Percentiles rank a stretch among this genome's conserved stretches.
These are phyloP conservation scores for Typha latifolia DNA, from an alignment of 176 grass and related monocot species.

Conservation along the genomic window DNA sequence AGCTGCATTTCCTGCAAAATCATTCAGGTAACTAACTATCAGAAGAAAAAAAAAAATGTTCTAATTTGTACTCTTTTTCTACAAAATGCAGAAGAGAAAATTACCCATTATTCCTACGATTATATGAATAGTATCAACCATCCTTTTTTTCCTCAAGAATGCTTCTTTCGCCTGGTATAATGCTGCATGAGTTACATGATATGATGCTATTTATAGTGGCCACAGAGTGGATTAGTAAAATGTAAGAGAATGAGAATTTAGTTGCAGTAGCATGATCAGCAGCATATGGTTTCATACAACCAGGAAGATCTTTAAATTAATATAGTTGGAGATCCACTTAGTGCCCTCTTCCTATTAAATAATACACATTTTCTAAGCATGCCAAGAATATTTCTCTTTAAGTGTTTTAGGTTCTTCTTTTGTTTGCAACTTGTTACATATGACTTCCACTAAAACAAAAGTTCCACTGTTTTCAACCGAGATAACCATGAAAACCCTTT, in stretches of 20 bases:
- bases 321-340: not conserved
- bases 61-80: not conserved
- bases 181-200: not conserved
- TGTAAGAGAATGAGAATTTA: not conserved
- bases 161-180: not conserved
- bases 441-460: not conserved
- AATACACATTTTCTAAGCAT: too few species aligned
- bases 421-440: not conserved
- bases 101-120: constrained; percentile 50
- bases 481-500: not conserved
- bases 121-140: constrained; percentile 18
- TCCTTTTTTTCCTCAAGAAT: not conserved
- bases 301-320: not conserved
- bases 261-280: not conserved
- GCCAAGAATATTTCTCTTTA: not conserved
- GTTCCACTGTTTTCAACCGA: not conserved
- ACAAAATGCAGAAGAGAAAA: constrained; percentile 6
- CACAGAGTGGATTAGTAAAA: not conserved
- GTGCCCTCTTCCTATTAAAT: not conserved
- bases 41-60: not conserved
- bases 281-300: too few species aligned
- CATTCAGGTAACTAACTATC: not conserved
- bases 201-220: not conserved
- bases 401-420: not conserved
- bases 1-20: constrained; percentile 42